Conservation (phyloP, 1,284 basidiomycete genomes). For the Cutaneotrichosporon cyanovorans region DNA sequence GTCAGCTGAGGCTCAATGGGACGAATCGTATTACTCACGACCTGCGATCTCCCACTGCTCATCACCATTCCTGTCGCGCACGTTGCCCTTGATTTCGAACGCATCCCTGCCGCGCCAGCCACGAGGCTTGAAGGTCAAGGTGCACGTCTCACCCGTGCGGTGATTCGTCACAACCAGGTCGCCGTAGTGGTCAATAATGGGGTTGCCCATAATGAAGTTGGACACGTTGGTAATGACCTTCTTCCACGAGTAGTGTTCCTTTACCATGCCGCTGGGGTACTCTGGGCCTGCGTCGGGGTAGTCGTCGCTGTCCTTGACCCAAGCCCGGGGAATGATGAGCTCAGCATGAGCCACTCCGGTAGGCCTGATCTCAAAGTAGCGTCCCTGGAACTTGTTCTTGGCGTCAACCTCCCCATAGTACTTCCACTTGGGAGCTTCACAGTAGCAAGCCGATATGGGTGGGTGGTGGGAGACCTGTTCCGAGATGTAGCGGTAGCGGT, state of each 20-base stretch:
- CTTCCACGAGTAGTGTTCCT: slow-evolving; percentile 47
- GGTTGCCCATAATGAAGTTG: slow-evolving; percentile 86
- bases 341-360: slow-evolving; percentile 90
- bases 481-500: slow-evolving; percentile 83
- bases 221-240: slow-evolving; percentile 91
- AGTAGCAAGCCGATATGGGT: slow-evolving; percentile 95
- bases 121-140: slow-evolving; percentile 89
- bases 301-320: slow-evolving; percentile 41
- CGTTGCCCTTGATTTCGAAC: slow-evolving; percentile 82
- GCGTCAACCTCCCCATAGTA: slow-evolving; percentile 77
- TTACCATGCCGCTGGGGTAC: slow-evolving; percentile 33
- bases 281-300: slow-evolving; percentile 42
- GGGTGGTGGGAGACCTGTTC: slow-evolving; percentile 97
- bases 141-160: slow-evolving; percentile 80
- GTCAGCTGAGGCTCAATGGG: slow-evolving; percentile 4
- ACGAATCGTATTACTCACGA: slow-evolving; percentile 41
- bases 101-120: slow-evolving; percentile 90
- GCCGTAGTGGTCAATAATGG: slow-evolving; percentile 95
- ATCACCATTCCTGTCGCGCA: slow-evolving; percentile 60
- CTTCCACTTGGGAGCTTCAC: slow-evolving; percentile 79
- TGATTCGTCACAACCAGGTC: slow-evolving; percentile 89
- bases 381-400: slow-evolving; percentile 91
- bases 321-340: slow-evolving; percentile 65
- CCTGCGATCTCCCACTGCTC: slow-evolving; percentile 86
- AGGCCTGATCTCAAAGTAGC: slow-evolving; percentile 91